Conservation (phyloP, 1,284 basidiomycete genomes). For the Apiotrichum laibachii region DNA sequence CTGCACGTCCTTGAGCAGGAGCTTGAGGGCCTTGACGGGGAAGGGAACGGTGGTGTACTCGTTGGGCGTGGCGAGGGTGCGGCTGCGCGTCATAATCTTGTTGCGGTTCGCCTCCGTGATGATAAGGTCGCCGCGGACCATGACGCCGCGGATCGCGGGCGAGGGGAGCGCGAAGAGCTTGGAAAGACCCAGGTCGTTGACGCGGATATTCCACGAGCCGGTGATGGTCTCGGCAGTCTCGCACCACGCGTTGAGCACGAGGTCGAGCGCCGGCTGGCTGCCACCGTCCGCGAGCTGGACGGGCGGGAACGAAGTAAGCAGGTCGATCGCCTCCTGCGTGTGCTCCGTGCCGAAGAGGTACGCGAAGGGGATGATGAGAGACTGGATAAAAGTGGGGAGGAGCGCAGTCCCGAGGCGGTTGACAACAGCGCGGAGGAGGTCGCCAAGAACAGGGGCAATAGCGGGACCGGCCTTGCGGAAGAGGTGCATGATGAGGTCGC, state of each 20-base stretch:
- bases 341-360: slow-evolving; percentile 80
- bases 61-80: slow-evolving; percentile 76
- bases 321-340: slow-evolving; percentile 67
- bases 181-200: slow-evolving; percentile 74
- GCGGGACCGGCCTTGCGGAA: slow-evolving; percentile 75
- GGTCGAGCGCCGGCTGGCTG: slow-evolving; percentile 60
- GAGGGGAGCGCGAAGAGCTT: slow-evolving; percentile 70
- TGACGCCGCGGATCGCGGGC: slow-evolving; percentile 62
- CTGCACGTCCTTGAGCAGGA: slow-evolving; percentile 78
- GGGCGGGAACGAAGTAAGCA: slow-evolving; percentile 63
- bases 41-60: slow-evolving; percentile 83
- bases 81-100: slow-evolving; percentile 92
- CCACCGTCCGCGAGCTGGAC: slow-evolving; percentile 54
- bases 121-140: slow-evolving; percentile 90
- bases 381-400: slow-evolving; percentile 79
- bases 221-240: slow-evolving; percentile 92
- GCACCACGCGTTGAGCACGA: slow-evolving; percentile 85
- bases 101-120: slow-evolving; percentile 73
- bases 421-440: slow-evolving; percentile 79
- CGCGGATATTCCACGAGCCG: slow-evolving; percentile 84
- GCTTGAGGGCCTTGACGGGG: slow-evolving; percentile 85
- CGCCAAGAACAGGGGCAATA: slow-evolving; percentile 65
- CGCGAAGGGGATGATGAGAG: slow-evolving; percentile 85
- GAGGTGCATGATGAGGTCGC: slow-evolving; percentile 90
- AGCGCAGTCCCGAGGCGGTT: slow-evolving; percentile 74